Conservation (phyloP, 257 asterid genomes). For the Nicotiana attenuata region DNA sequence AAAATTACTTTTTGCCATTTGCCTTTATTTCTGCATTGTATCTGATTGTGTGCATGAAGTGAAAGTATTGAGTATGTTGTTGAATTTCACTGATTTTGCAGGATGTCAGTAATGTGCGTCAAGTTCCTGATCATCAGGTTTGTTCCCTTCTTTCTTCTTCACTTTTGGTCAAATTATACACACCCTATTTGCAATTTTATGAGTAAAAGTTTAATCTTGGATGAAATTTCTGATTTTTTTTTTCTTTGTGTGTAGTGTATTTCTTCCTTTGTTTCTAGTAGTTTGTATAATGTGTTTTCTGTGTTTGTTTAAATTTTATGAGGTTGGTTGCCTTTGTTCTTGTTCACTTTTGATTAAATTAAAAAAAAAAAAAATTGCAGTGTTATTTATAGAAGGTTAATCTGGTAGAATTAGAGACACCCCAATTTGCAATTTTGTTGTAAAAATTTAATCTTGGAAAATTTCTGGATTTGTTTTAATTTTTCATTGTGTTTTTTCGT, state of each 20-base stretch:
- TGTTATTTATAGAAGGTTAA: background rate
- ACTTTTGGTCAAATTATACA: background rate
- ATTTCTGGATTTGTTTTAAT: background rate
- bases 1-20: no score
- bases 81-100: slow-evolving; percentile 15
- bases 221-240: background rate
- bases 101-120: slow-evolving; percentile 81
- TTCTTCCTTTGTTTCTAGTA: background rate
- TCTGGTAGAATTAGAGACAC: background rate
- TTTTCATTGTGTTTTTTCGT: background rate
- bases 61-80: background rate
- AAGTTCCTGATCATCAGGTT: slow-evolving; percentile 98
- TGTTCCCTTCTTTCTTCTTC: background rate
- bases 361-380: no score
- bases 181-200: background rate
- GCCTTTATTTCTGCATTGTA: background rate
- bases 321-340: background rate
- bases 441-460: background rate
- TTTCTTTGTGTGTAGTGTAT: background rate
- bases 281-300: no score
- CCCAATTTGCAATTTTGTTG: background rate
- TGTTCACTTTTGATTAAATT: no score
- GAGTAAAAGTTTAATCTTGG: background rate
- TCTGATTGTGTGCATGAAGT: background rate
- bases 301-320: background rate